A percentile compares a stretch with the other conserved stretches of the same genome.
phyloP scores from a whole-genome alignment of 108 stramenopile genomes.

The Fragilaria radians region DNA sequence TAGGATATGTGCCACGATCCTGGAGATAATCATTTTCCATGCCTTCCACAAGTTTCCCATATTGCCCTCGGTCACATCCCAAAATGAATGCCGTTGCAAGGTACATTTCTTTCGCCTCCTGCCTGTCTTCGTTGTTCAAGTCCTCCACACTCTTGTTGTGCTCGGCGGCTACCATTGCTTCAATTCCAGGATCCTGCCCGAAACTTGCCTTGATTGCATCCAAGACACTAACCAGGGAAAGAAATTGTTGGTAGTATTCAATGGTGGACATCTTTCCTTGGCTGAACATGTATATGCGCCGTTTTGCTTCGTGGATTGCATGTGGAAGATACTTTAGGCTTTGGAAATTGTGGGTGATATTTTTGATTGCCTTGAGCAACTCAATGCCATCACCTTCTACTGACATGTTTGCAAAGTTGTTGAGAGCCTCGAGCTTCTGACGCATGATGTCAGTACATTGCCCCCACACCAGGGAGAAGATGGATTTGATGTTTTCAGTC shows the following conservation, averaged over 20 bases:
- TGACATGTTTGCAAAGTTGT: no score
- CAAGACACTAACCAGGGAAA: slow-evolving; percentile 6
- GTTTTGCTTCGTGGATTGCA: slow-evolving; percentile 5
- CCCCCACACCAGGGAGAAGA: no score
- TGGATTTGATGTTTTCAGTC: no score
- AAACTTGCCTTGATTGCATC: no score
- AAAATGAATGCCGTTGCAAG: slow-evolving; percentile 12
- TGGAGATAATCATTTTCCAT: background rate
- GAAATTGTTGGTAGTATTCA: slow-evolving; percentile 4
- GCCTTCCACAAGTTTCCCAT: slow-evolving; percentile 3
- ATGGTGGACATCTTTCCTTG: background rate
- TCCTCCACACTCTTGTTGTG: no score
- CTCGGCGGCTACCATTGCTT: background rate
- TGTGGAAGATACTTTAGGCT: no score
- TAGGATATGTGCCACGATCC: slow-evolving; percentile 17
- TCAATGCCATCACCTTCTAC: no score
- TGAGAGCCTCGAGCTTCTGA: no score
- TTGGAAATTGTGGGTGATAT: no score
- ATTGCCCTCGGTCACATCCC: slow-evolving; percentile 4
- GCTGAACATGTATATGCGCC: background rate
- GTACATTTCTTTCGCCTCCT: slow-evolving; percentile 4
- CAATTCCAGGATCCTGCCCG: background rate
- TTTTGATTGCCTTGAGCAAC: no score
- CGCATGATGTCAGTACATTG: no score
- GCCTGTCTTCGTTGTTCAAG: background rate